These are phyloP conservation scores for Talaromyces borbonicus DNA, from an alignment of 495 filamentous ascomycete genomes.

Conservation along the genomic window DNA sequence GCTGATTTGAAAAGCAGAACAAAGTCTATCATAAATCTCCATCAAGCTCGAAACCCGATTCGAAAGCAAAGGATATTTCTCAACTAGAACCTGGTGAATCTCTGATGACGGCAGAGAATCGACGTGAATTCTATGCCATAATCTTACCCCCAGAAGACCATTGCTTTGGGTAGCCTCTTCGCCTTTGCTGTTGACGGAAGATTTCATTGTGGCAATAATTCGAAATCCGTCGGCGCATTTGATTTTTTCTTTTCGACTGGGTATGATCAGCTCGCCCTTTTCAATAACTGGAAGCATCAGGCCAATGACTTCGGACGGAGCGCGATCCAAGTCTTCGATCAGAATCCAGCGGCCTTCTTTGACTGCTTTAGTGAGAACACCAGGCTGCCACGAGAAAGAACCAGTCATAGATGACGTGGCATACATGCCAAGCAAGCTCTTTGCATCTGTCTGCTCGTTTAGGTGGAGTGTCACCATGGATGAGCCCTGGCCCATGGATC, in stretches of 20 bases:
- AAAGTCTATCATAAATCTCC: constrained; percentile 61
- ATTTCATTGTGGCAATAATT: constrained; percentile 84
- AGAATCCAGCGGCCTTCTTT: constrained; percentile 91
- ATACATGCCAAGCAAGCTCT: constrained; percentile 88
- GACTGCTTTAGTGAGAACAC: constrained; percentile 87
- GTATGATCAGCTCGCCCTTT: constrained; percentile 73
- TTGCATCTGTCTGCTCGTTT: constrained; percentile 95
- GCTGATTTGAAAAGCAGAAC: constrained; percentile 39
- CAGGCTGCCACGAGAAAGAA: constrained; percentile 86
- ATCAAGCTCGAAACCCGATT: constrained; percentile 62
- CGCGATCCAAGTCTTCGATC: constrained; percentile 92
- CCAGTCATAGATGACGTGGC: constrained; percentile 74
- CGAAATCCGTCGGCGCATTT: constrained; percentile 74
- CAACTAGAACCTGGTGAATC: constrained; percentile 59
- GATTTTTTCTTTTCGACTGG: constrained; percentile 75
- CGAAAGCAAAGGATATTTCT: constrained; percentile 58
- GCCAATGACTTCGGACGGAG: constrained; percentile 90
- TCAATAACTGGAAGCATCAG: constrained; percentile 86
- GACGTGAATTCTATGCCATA: constrained; percentile 71
- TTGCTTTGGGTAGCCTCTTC: constrained; percentile 45
- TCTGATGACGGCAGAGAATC: constrained; percentile 59
- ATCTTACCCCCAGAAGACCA: constrained; percentile 63
- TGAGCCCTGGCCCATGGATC: constrained; percentile 57
- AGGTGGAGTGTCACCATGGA: constrained; percentile 86
- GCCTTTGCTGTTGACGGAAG: constrained; percentile 59